phyloP scores from a whole-genome alignment of 805 yeast genomes.

The Monosporozyma servazzii region DNA sequence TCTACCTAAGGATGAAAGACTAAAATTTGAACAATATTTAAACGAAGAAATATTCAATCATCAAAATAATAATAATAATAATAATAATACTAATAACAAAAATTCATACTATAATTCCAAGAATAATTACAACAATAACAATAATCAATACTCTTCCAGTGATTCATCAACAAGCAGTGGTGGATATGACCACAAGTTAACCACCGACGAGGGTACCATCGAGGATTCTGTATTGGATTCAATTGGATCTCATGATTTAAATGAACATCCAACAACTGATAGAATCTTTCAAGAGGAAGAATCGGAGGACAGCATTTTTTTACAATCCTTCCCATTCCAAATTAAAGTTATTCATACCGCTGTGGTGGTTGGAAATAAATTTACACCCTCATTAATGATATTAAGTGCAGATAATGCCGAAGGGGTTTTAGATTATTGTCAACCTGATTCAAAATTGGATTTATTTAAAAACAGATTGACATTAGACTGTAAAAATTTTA shows the following conservation, averaged over 20 bases:
- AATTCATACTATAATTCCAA: not conserved
- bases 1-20: constrained; percentile 18
- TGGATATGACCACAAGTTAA: not conserved
- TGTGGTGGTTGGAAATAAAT: constrained; percentile 66
- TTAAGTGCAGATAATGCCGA: constrained; percentile 45
- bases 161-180: not conserved
- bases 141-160: constrained; percentile 3
- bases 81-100: not conserved
- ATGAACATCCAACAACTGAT: constrained; percentile 10
- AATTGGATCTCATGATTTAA: constrained; percentile 2
- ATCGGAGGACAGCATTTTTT: constrained; percentile 7
- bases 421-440: constrained; percentile 50
- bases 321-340: constrained; percentile 51
- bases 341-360: constrained; percentile 57
- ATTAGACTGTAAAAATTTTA: constrained; percentile 42
- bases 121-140: not conserved
- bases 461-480: constrained; percentile 40
- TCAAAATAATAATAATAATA: not conserved
- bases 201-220: not conserved
- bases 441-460: constrained; percentile 46
- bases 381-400: constrained; percentile 65
- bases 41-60: constrained; percentile 11
- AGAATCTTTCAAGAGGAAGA: constrained; percentile 12
- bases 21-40: constrained; percentile 14
- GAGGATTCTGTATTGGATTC: constrained; percentile 1